These are phyloP conservation scores for Lactarius hatsudake DNA, from an alignment of 768 basidiomycete species.

Conservation along the genomic window DNA sequence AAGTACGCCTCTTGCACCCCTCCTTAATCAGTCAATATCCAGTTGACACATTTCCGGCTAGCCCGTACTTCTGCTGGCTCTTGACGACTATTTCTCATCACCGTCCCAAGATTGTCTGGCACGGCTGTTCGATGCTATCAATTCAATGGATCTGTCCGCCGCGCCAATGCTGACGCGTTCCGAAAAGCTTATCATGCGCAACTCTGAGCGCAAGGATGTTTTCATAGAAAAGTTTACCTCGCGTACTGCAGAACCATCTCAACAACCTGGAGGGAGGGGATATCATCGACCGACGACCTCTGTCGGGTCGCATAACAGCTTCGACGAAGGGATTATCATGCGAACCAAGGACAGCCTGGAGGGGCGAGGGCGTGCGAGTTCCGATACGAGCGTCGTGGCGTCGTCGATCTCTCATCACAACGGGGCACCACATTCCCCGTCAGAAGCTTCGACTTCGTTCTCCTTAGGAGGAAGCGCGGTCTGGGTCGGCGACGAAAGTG, in stretches of 20 bases:
- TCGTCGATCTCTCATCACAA: conserved; percentile 29
- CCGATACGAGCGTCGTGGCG: conserved; percentile 14
- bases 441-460: conserved; percentile 72
- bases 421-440: conserved; percentile 51
- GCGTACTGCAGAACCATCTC: conserved; percentile 11
- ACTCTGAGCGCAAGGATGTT: conserved; percentile 87
- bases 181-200: conserved; percentile 88
- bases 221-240: conserved; percentile 76
- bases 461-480: conserved; percentile 78
- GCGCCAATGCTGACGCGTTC: conserved; percentile 74
- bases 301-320: conserved; percentile 60
- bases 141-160: conserved; percentile 81
- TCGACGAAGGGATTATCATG: conserved; percentile 64
- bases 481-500: conserved; percentile 79
- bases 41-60: conserved; percentile 35
- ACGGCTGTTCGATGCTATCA: conserved; percentile 88
- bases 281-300: conserved; percentile 30
- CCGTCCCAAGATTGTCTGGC: conserved; percentile 90
- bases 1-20: conserved; percentile 46
- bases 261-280: conserved; percentile 4
- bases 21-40: neutral
- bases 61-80: conserved; percentile 90
- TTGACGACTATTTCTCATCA: conserved; percentile 90
- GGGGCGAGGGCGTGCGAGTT: conserved; percentile 16
- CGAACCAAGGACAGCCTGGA: conserved; percentile 28